Evolutionary conservation across 169 alveolate genomes (phyloP), one percentile per base, ranked within the genome.

Genomic region (Plasmodium vinckei): DNA sequence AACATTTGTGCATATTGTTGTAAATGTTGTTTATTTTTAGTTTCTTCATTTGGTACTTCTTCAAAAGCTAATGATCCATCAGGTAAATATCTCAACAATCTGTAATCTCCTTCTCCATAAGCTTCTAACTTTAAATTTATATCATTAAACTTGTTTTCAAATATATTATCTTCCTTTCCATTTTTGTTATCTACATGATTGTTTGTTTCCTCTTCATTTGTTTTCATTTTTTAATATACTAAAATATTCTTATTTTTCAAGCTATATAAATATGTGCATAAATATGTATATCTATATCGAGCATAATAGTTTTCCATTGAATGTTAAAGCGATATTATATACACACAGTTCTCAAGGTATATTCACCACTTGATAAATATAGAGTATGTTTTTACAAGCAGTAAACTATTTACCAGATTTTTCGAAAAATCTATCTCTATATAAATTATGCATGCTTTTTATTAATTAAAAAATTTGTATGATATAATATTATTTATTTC

Each of bases 91-190:
- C 96, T 87, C 61, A 94, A 54, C 42, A 94, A 89, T 56, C 93
- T 77, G 51, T 87, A 73, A 57, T 94, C 95, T 10, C 91, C 94
- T 46, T 59, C 63, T 63, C 94, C 96, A 75, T 94, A 94, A 25
- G 94, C 63, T 39, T 94, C 96, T 3, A 87, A 21, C 56, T 82
- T 82, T 61, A 82, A 53, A 21, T 82, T 51, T 19, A 57, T 57
- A 21, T 82, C 63, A 10, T 39, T 19, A 82, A 82, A 67, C 12
- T 17, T 56, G 61, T 69, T 49, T 33, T 5, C 42, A 33, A 33
- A 0, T 33, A 33, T 33, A 3, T n/a, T 68, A 2, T 65, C 53
- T 60, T 23, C 25, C 13, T 39, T 33, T 68, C 17, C 72, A 39
- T 25, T 44, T 19, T 12, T 23, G 6, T 69, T 49, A 39, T 5